Conservation (phyloP, 352 stramenopile genomes). For the Globisporangium abappressorium region DNA sequence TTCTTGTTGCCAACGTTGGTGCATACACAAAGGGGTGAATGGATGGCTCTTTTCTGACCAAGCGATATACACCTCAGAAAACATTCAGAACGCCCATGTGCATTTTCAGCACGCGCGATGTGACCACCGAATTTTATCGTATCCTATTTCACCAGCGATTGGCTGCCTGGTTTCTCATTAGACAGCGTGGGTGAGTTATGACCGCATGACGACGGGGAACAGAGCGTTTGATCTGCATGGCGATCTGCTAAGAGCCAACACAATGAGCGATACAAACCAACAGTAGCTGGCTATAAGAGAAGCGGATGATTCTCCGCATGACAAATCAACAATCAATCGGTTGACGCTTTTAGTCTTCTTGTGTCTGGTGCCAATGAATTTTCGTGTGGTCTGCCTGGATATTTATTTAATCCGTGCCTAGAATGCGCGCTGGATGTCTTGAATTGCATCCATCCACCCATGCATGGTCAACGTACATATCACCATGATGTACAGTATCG, state of each 20-base stretch:
- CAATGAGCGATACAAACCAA: not conserved
- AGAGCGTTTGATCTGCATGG: not conserved
- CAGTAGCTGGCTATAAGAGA: not conserved
- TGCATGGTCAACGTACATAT: not conserved
- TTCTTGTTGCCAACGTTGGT: not conserved
- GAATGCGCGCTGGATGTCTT: not conserved
- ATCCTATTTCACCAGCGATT: not conserved
- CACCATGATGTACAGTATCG: not conserved
- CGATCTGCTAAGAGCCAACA: not conserved
- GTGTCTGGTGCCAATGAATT: not conserved
- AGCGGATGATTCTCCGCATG: not conserved
- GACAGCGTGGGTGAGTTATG: not conserved
- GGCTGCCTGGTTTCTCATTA: not conserved
- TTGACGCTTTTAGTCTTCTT: not conserved
- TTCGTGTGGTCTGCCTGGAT: constrained; percentile 6
- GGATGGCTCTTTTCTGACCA: constrained; percentile 6
- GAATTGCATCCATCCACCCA: not conserved
- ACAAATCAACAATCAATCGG: constrained; percentile 6
- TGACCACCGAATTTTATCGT: not conserved
- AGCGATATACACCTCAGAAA: constrained; percentile 8
- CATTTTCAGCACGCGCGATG: not conserved
- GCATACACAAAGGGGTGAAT: not conserved
- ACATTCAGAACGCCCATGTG: constrained; percentile 4
- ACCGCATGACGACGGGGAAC: not conserved
- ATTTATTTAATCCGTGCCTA: not conserved